Base-by-base conservation (phyloP, 495 filamentous ascomycete genomes). In the Neurospora africana region DNA sequence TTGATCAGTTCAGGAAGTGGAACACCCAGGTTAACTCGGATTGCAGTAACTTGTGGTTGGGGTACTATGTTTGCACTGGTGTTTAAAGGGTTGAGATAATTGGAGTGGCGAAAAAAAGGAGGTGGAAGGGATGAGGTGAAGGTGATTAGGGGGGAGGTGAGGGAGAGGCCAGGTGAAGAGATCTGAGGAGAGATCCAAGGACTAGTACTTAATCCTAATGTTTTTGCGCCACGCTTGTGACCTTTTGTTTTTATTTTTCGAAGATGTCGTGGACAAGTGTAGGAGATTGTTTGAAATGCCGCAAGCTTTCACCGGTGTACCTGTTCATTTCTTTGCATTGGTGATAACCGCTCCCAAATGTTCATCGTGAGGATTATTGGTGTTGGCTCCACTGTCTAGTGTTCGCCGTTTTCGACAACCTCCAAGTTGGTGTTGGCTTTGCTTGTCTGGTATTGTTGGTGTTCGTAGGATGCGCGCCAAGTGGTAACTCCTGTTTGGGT, bases 11-110 rank as follows among this genome's bases (percentile, higher is more conserved):
- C 75, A 35, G 39, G 17, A 3, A 37, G 41, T 79, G 44, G 38
- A 79, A 79, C 21, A 43, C 72, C 37, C 68, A 68, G 58, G 67
- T 79, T 2, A 40, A 72, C 36, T 13, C 47, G 0, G 58, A 68
- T 15, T 79, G 77, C 69, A 41, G 21, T 15, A 77, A 73, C 67
- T 69, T 75, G 37, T 75, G 74, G 74, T 61, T 67, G 21, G 74
- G 69, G 19, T 75, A 75, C 11, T 75, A 75, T 27, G 68, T 73
- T 38, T 75, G 74, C 71, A 70, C 33, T 69, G 71, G 68, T 7
- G 67, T 68, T n/a, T 72, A 72, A 72, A 5, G 13, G 21, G 8
- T 38, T 38, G 37, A 38, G 30, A 33, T 33, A 33, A 33, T 33
- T 33, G 30, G 30, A 33, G 30, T 33, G 30, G 30, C n/a, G 30